Evolutionary conservation across 73 alveolate species (phyloP).

Genomic region (Paramecium tetraurelia): DNA sequence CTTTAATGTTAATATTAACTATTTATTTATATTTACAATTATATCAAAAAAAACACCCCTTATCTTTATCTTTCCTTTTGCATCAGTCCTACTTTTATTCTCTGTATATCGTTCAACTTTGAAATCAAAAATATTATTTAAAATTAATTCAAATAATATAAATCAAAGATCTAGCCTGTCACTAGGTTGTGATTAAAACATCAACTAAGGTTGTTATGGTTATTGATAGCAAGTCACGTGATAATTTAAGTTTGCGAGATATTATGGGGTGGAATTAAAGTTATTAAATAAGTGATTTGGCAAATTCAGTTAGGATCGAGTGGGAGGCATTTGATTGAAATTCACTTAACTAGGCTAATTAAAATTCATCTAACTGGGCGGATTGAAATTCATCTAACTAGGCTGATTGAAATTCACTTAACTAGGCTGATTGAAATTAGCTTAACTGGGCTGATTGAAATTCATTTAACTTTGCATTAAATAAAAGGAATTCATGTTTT

Average conservation of each 20-base stretch:
- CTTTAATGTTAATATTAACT: slow-evolving; percentile 4
- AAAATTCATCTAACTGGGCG: neutral
- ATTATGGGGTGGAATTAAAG: neutral
- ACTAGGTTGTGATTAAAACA: neutral
- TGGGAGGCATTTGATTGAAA: neutral
- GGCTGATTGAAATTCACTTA: neutral
- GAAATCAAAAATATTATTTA: neutral
- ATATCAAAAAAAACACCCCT: neutral
- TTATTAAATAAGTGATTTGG: neutral
- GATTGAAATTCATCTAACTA: neutral
- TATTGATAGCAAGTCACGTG: neutral
- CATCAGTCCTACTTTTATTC: neutral
- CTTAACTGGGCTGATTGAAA: neutral
- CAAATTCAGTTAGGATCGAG: neutral
- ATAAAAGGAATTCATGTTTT: neutral
- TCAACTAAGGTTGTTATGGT: neutral
- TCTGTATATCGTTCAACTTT: neutral
- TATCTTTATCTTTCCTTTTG: neutral
- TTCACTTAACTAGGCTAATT: neutral
- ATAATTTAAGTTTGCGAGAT: neutral
- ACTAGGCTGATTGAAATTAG: too few species aligned
- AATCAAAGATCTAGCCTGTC: neutral
- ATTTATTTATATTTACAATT: neutral
- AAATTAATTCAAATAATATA: neutral
- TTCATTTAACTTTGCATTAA: neutral